A percentile compares a stretch with the other conserved stretches of the same genome.
These are phyloP conservation scores for Ganoderma boninense DNA, from an alignment of 1,284 basidiomycete genomes.

Conservation along the genomic window DNA sequence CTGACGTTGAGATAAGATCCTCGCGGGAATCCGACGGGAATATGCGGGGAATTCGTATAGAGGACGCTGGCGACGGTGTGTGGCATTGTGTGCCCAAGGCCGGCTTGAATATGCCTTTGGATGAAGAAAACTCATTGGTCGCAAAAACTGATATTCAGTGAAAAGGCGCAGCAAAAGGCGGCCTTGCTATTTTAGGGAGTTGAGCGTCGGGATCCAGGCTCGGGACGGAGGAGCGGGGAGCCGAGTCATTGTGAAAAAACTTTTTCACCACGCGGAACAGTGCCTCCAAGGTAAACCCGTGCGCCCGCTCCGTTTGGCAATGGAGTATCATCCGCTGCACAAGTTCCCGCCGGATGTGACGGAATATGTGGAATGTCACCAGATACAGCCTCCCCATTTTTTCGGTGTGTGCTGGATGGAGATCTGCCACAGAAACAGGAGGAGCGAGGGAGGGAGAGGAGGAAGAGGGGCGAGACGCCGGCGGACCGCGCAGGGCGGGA, in stretches of 20 bases:
- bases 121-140: not conserved
- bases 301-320: constrained; percentile 28
- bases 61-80: not conserved
- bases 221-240: constrained; percentile 35
- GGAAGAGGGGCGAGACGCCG: constrained; percentile 13
- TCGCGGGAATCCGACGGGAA: not conserved
- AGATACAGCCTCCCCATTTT: not conserved
- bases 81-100: not conserved
- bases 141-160: not conserved
- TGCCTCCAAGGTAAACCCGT: constrained; percentile 14
- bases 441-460: not conserved
- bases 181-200: constrained; percentile 23
- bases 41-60: not conserved
- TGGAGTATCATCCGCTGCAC: not conserved
- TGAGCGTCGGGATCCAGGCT: constrained; percentile 26
- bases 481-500: constrained; percentile 33
- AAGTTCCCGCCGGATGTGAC: not conserved
- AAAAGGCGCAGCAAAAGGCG: constrained; percentile 8
- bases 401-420: not conserved
- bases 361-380: not conserved
- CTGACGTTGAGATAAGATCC: constrained; percentile 17
- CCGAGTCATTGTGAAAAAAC: constrained; percentile 37
- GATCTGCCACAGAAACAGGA: not conserved
- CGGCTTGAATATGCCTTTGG: not conserved
- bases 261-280: constrained; percentile 32